These are phyloP conservation scores for Ophiostoma sp. DNA, from an alignment of 2,329 filamentous ascomycete species.

Conservation along the genomic window DNA sequence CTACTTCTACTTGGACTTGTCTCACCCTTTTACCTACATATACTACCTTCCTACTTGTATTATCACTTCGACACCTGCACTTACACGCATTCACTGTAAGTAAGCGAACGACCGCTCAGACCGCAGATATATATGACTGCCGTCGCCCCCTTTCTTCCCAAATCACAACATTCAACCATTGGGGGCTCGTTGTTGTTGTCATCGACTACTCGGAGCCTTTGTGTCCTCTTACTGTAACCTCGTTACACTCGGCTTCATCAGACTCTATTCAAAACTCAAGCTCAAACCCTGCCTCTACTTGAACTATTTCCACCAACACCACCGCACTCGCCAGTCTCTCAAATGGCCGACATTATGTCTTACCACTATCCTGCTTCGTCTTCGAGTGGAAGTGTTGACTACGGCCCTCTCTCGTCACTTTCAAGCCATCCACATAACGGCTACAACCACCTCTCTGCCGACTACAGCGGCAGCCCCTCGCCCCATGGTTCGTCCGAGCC, in stretches of 20 bases:
- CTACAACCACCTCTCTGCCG: not conserved
- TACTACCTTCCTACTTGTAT: conserved; percentile 3
- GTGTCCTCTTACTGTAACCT: not conserved
- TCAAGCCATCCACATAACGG: not conserved
- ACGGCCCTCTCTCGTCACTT: not conserved
- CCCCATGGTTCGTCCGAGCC: conserved; percentile 8
- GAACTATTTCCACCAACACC: not conserved
- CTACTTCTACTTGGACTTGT: not conserved
- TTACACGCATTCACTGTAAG: not conserved
- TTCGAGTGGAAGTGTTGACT: not conserved
- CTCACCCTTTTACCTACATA: not conserved
- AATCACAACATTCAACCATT: not conserved
- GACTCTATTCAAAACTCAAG: not conserved
- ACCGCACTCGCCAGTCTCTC: not conserved
- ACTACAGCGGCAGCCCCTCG: not conserved
- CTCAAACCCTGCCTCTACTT: not conserved
- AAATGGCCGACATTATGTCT: not conserved
- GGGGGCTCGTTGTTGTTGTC: not conserved
- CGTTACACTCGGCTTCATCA: not conserved
- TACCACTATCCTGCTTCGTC: not conserved
- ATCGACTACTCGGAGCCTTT: not conserved
- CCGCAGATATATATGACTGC: not conserved
- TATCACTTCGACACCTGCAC: not conserved
- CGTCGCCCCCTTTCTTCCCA: not conserved
- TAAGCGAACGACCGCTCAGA: not conserved